Evolutionary conservation across 2,329 filamentous ascomycete species (phyloP).

Genomic region (Zarea fungicola): DNA sequence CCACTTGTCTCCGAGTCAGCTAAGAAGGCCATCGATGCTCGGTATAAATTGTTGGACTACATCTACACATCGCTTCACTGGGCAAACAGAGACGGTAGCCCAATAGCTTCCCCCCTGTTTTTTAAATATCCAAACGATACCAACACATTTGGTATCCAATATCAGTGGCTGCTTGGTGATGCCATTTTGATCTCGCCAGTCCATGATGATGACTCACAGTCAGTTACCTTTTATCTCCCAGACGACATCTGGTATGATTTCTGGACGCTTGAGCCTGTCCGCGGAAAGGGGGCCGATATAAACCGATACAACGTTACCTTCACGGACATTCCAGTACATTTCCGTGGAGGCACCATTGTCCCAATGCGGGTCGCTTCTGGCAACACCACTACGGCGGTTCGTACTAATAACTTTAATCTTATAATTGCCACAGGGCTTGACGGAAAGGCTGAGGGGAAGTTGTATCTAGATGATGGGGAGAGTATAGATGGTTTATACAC

Average conservation of each 20-base stretch:
- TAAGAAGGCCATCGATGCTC: conserved; percentile 59
- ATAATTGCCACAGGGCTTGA: too few species aligned
- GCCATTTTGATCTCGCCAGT: conserved; percentile 44
- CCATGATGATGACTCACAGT: conserved; percentile 33
- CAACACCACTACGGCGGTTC: conserved; percentile 59
- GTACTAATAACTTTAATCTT: too few species aligned
- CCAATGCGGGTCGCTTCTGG: conserved; percentile 51
- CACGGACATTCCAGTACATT: conserved; percentile 58
- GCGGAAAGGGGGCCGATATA: conserved; percentile 34
- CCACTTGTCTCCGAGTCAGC: conserved; percentile 55
- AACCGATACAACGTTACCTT: conserved; percentile 31
- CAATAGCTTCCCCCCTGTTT: conserved; percentile 70
- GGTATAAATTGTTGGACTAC: conserved; percentile 69
- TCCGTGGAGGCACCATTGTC: conserved; percentile 61
- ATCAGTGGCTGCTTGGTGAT: conserved; percentile 42
- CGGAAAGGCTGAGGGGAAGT: too few species aligned
- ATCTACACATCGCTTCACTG: conserved; percentile 65
- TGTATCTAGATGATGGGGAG: too few species aligned
- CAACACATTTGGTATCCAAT: conserved; percentile 36
- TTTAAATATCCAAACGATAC: conserved; percentile 56
- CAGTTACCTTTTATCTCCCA: conserved; percentile 42
- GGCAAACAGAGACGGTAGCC: conserved; percentile 54
- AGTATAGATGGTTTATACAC: too few species aligned
- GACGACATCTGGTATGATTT: conserved; percentile 45
- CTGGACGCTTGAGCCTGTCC: conserved; percentile 40